Conservation (phyloP, 495 filamentous ascomycete genomes). For the Aspergillus kassunensis region DNA sequence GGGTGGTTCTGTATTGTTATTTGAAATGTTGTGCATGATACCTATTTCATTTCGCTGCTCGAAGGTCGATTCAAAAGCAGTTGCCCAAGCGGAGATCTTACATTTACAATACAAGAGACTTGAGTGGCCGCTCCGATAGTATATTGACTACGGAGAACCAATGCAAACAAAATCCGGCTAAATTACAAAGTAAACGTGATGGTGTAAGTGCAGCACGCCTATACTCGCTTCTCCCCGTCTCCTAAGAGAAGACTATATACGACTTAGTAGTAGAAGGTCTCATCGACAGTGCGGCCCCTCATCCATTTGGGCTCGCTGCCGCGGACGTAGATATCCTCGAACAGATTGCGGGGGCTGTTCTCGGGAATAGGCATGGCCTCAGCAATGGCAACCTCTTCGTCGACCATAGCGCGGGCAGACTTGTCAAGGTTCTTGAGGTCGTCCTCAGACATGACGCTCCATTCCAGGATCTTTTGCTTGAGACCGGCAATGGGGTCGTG, state of each 20-base stretch:
- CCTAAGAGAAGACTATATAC: constrained; percentile 5
- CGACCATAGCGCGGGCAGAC: constrained; percentile 76
- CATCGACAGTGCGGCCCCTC: constrained; percentile 84
- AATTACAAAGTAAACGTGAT: constrained; percentile 30
- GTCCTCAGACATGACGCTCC: constrained; percentile 88
- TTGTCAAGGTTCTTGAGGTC: constrained; percentile 96
- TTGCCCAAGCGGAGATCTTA: not conserved
- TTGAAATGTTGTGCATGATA: constrained; percentile 7
- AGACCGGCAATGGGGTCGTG: constrained; percentile 97
- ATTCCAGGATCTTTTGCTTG: constrained; percentile 96
- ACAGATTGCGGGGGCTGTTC: constrained; percentile 70
- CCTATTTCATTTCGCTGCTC: too few relatives aligned
- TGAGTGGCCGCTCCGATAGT: constrained; percentile 18
- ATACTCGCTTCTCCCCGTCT: not conserved
- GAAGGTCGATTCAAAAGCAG: not conserved
- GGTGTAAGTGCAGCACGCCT: constrained; percentile 6
- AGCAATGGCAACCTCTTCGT: constrained; percentile 84
- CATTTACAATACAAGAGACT: not conserved
- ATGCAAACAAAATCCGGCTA: constrained; percentile 29
- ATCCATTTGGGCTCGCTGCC: constrained; percentile 88
- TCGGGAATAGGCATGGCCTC: constrained; percentile 84
- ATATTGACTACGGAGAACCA: constrained; percentile 16
- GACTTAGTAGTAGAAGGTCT: constrained; percentile 81
- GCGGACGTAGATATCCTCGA: constrained; percentile 94
- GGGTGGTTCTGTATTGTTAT: too few relatives aligned